phyloP scores from a whole-genome alignment of 306 rosid genomes.

The Cercis canadensis region DNA sequence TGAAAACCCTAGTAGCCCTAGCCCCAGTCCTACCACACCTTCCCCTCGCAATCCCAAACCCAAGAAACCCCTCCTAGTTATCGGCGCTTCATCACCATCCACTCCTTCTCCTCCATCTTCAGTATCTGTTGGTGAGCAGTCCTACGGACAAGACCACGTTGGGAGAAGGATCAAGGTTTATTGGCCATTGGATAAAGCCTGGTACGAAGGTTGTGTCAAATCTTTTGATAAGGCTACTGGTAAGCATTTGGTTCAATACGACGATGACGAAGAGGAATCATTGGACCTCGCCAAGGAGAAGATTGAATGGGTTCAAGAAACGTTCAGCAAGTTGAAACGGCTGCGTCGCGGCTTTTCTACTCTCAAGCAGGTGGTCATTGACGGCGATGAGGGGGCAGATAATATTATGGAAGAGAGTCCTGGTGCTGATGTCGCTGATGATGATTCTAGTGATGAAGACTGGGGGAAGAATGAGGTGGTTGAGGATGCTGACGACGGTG shows the following conservation, averaged over 20 bases:
- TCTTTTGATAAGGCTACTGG: conserved; percentile 49
- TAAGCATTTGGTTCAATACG: conserved; percentile 70
- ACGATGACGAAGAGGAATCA: conserved; percentile 74
- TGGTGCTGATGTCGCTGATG: conserved; percentile 34
- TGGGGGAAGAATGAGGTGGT: conserved; percentile 67
- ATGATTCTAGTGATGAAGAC: conserved; percentile 79
- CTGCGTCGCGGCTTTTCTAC: conserved; percentile 41
- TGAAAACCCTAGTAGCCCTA: conserved; percentile 32
- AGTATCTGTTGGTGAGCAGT: conserved; percentile 14
- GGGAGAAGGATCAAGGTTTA: conserved; percentile 78
- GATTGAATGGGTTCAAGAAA: conserved; percentile 63
- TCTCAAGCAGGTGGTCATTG: conserved; percentile 40
- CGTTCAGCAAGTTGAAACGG: conserved; percentile 50
- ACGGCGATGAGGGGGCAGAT: conserved; percentile 35
- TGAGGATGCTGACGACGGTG: conserved; percentile 49
- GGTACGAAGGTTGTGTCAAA: conserved; percentile 83
- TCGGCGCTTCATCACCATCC: conserved; percentile 49
- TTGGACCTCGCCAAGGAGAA: conserved; percentile 67
- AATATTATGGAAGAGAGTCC: conserved; percentile 36
- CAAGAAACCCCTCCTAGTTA: conserved; percentile 57
- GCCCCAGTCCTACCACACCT: conserved; percentile 53
- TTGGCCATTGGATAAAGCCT: conserved; percentile 79
- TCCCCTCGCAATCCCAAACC: conserved; percentile 64
- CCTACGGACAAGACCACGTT: conserved; percentile 51
- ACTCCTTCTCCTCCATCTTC: conserved; percentile 38